These are phyloP conservation scores for Trichophyton equinum DNA, from an alignment of 2,329 filamentous ascomycete genomes.

Conservation along the genomic window DNA sequence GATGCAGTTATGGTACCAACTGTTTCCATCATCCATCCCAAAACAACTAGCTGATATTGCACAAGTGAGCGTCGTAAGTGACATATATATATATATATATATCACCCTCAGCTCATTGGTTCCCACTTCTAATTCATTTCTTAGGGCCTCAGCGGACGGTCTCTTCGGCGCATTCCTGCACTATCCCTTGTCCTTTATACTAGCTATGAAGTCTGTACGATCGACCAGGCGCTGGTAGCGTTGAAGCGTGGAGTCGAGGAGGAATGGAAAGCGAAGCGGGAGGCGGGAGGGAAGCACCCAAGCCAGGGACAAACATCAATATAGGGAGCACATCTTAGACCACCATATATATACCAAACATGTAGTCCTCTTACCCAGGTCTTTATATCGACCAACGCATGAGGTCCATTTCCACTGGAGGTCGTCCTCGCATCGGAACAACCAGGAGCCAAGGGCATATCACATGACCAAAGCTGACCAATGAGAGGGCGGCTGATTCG, in stretches of 20 bases:
- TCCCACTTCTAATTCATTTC: neutral
- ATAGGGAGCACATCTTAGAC: neutral
- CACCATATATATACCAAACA: neutral
- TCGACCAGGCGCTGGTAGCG: slow-evolving; percentile 29
- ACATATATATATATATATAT: neutral
- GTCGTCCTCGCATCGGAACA: neutral
- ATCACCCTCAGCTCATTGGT: neutral
- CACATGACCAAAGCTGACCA: slow-evolving; percentile 11
- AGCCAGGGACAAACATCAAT: neutral
- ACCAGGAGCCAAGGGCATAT: neutral
- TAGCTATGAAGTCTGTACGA: slow-evolving; percentile 21
- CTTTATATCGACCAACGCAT: neutral
- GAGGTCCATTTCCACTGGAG: too few relatives aligned
- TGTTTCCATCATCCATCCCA: slow-evolving; percentile 19
- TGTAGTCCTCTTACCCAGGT: neutral
- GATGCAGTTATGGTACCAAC: slow-evolving; percentile 21
- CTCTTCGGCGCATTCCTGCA: slow-evolving; percentile 30
- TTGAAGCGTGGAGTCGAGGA: slow-evolving; percentile 25
- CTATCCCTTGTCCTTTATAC: slow-evolving; percentile 32
- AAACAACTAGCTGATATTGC: slow-evolving; percentile 21
- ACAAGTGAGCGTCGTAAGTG: slow-evolving; percentile 19
- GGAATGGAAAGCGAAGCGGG: slow-evolving; percentile 18
- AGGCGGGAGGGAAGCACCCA: too few relatives aligned
- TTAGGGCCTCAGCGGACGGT: slow-evolving; percentile 32
- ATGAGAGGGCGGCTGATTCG: slow-evolving; percentile 12